Conservation (phyloP, 1,284 basidiomycete genomes). For the Rhodotorula glutinis region DNA sequence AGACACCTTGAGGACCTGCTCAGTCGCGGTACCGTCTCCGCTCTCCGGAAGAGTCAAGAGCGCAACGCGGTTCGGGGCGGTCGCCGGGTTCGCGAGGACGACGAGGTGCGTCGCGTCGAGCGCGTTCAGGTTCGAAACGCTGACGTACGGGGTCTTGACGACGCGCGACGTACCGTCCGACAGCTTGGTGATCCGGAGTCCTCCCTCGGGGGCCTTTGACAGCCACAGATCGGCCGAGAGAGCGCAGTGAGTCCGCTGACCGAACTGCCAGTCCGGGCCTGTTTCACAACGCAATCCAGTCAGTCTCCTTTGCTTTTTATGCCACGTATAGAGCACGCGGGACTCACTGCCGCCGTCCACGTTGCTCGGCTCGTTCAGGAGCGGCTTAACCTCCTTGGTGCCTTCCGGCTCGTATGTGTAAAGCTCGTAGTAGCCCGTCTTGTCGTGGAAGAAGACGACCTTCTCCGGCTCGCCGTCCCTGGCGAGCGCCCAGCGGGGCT, state of each 20-base stretch:
- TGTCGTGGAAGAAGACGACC: constrained; percentile 66
- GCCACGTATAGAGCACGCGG: background rate
- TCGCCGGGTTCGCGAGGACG: constrained; percentile 51
- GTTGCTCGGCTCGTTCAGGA: constrained; percentile 54
- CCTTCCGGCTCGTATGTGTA: constrained; percentile 55
- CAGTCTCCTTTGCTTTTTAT: no score
- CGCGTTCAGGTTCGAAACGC: constrained; percentile 51
- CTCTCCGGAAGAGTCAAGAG: constrained; percentile 44
- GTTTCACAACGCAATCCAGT: no score
- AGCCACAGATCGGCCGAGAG: constrained; percentile 55
- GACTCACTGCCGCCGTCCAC: constrained; percentile 51
- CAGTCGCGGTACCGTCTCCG: background rate
- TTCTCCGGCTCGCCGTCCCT: constrained; percentile 45
- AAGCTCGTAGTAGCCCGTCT: constrained; percentile 67
- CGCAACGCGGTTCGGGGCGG: constrained; percentile 52
- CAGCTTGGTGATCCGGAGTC: constrained; percentile 38
- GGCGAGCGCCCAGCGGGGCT: constrained; percentile 55
- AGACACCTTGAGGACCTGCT: constrained; percentile 23
- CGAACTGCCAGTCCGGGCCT: constrained; percentile 59
- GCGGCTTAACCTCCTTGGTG: constrained; percentile 44
- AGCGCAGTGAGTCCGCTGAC: constrained; percentile 56
- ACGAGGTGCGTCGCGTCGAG: constrained; percentile 44
- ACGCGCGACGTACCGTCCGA: constrained; percentile 36
- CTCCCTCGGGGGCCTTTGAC: constrained; percentile 55
- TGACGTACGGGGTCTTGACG: constrained; percentile 56